These are phyloP conservation scores for Phialophora expanda DNA, from an alignment of 2,329 filamentous ascomycete genomes.

Conservation along the genomic window DNA sequence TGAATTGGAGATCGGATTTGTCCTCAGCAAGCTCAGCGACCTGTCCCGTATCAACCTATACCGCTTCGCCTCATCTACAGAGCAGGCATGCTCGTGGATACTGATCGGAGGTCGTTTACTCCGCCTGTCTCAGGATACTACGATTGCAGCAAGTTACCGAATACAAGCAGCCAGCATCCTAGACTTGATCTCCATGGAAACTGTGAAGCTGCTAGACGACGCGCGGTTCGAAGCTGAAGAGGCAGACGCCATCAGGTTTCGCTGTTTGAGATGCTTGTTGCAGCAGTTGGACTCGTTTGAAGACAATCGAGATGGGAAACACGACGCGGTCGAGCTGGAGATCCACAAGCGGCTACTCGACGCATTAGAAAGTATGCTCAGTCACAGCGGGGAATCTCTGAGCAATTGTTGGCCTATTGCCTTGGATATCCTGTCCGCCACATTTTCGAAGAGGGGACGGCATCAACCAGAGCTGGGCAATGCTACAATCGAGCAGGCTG, in stretches of 20 bases:
- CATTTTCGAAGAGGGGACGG: slow-evolving; percentile 44
- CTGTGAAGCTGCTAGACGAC: slow-evolving; percentile 48
- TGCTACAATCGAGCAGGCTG: slow-evolving; percentile 44
- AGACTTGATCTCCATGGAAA: slow-evolving; percentile 50
- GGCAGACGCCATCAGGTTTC: slow-evolving; percentile 28
- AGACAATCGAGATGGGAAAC: slow-evolving; percentile 4
- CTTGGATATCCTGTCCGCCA: slow-evolving; percentile 90
- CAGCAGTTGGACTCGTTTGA: slow-evolving; percentile 31
- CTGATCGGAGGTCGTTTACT: slow-evolving; percentile 64
- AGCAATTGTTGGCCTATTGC: slow-evolving; percentile 76
- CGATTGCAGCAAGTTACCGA: slow-evolving; percentile 48
- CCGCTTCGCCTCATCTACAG: slow-evolving; percentile 71
- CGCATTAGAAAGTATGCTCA: slow-evolving; percentile 78
- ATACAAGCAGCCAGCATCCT: slow-evolving; percentile 67
- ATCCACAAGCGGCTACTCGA: slow-evolving; percentile 80
- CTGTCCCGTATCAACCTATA: slow-evolving; percentile 75
- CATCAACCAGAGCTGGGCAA: slow-evolving; percentile 6
- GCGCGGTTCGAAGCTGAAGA: slow-evolving; percentile 41
- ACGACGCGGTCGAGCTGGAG: slow-evolving; percentile 43
- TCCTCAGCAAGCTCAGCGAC: slow-evolving; percentile 74
- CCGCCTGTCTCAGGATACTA: slow-evolving; percentile 49
- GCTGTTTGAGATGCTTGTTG: slow-evolving; percentile 31
- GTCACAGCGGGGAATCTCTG: slow-evolving; percentile 78
- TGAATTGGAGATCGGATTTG: slow-evolving; percentile 56
- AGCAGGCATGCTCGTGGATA: slow-evolving; percentile 76